Evolutionary conservation across 768 basidiomycete species (phyloP).

Genomic region (Tricholoma sp.): DNA sequence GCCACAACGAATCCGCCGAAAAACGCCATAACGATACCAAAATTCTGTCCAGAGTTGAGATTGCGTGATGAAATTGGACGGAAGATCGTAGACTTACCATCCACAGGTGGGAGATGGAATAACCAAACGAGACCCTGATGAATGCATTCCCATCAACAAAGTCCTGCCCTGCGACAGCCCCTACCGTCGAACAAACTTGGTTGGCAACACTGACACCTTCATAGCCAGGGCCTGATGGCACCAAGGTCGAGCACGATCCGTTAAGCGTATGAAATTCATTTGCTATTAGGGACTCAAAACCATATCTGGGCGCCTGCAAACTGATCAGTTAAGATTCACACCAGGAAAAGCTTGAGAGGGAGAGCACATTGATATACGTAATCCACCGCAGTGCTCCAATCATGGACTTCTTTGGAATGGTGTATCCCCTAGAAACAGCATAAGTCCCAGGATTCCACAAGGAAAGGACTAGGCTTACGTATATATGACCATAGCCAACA

Average conservation of each 20-base stretch:
- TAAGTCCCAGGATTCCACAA: conserved; percentile 37
- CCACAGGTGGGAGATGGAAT: conserved; percentile 36
- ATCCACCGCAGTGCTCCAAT: conserved; percentile 9
- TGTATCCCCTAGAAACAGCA: background rate
- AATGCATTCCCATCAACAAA: conserved; percentile 57
- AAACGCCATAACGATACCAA: conserved; percentile 67
- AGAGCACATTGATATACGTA: background rate
- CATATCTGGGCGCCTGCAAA: conserved; percentile 59
- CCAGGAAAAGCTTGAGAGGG: background rate
- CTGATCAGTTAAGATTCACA: conserved; percentile 7
- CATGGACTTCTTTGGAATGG: background rate
- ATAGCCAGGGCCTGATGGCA: conserved; percentile 61
- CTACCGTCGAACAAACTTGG: conserved; percentile 74
- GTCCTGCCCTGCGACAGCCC: conserved; percentile 55
- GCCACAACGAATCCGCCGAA: conserved; percentile 51
- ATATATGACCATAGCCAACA: conserved; percentile 52
- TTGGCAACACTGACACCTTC: conserved; percentile 49
- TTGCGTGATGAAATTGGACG: background rate
- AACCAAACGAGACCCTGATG: conserved; percentile 44
- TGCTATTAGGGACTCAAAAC: conserved; percentile 68
- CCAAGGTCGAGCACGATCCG: conserved; percentile 53
- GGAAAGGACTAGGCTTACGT: conserved; percentile 35
- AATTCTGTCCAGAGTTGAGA: conserved; percentile 36
- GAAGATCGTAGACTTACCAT: conserved; percentile 25
- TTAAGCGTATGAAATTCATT: conserved; percentile 79